Percentiles rank a stretch among this genome's conserved stretches.
Conservation (phyloP, 2,329 filamentous ascomycete genomes). For the Drechslerella dactyloides region DNA sequence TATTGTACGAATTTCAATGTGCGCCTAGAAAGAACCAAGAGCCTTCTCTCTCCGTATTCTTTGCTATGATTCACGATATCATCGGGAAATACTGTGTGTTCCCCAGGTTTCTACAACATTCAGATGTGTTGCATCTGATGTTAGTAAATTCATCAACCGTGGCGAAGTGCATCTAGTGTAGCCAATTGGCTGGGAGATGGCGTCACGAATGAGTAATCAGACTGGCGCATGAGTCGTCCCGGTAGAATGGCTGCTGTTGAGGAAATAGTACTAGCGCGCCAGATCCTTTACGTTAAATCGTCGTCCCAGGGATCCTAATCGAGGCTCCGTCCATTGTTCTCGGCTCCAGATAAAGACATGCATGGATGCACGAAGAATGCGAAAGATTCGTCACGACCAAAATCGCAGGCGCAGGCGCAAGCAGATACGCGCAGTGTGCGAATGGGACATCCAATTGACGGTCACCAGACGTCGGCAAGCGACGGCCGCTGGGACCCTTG, state of each 20-base stretch:
- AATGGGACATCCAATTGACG: too few relatives aligned
- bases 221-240: neutral
- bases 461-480: too few relatives aligned
- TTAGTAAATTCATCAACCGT: constrained; percentile 22
- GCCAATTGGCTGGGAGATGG: neutral
- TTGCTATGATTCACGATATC: neutral
- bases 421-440: neutral
- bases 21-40: neutral
- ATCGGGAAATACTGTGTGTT: neutral
- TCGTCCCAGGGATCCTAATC: neutral
- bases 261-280: constrained; percentile 21
- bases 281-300: constrained; percentile 33
- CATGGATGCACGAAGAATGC: constrained; percentile 10
- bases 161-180: neutral
- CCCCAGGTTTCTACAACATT: constrained; percentile 17
- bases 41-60: neutral
- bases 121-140: constrained; percentile 48
- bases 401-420: neutral
- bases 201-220: constrained; percentile 36
- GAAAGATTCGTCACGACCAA: constrained; percentile 1
- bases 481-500: neutral
- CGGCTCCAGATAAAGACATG: constrained; percentile 2
- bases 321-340: constrained; percentile 31
- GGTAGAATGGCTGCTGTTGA: neutral
- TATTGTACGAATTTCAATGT: neutral